phyloP scores from a whole-genome alignment of 306 rosid species.

The Lagenaria siceraria region DNA sequence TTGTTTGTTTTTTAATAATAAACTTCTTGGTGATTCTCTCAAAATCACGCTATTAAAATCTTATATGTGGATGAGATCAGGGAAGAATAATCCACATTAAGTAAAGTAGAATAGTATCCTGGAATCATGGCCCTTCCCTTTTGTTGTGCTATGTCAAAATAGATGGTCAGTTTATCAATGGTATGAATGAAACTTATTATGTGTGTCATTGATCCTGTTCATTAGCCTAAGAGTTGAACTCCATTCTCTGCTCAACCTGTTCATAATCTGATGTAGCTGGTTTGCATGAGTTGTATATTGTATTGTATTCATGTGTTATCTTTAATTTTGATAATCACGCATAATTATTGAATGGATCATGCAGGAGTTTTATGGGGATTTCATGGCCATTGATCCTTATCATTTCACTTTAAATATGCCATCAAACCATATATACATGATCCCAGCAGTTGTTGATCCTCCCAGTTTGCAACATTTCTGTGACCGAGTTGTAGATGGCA shows the following conservation, averaged over 20 bases:
- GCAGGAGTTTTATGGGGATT: slow-evolving; percentile 92
- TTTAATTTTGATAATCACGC: not conserved
- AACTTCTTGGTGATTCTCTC: not conserved
- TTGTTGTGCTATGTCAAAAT: not conserved
- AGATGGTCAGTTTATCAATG: not conserved
- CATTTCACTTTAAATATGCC: slow-evolving; percentile 77
- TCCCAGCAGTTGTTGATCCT: slow-evolving; percentile 86
- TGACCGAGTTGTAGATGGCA: slow-evolving; percentile 74
- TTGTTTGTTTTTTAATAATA: not conserved
- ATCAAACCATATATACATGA: slow-evolving; percentile 70
- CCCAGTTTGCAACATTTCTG: slow-evolving; percentile 52
- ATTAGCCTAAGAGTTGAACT: slow-evolving; percentile 1
- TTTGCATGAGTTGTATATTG: not conserved
- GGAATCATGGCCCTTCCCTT: not conserved
- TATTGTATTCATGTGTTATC: not conserved
- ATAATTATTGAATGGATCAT: slow-evolving; percentile 19
- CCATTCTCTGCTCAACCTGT: not conserved
- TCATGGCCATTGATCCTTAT: slow-evolving; percentile 72
- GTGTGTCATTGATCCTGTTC: not conserved
- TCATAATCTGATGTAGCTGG: not conserved
- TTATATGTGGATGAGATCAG: not conserved
- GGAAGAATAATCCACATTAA: not conserved
- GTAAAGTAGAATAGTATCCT: not conserved
- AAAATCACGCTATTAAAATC: not conserved
- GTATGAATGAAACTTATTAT: not conserved